Evolutionary conservation across 257 asterid species (phyloP), one percentile per base, ranked within the genome.

Genomic region (Leonotis leonurus): DNA sequence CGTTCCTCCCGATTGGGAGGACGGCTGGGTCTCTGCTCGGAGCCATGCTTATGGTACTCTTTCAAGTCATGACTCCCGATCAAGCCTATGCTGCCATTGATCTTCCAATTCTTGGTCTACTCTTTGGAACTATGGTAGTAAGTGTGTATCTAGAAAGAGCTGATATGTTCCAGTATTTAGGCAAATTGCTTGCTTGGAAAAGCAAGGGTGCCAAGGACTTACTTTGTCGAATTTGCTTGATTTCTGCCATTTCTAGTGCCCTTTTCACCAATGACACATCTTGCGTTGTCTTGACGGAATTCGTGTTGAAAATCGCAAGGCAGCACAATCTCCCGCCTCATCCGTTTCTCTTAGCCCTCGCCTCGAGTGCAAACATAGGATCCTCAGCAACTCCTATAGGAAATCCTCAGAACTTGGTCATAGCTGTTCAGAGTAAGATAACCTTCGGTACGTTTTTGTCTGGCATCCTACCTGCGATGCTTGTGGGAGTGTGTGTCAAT

Each of bases 1-100:
- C 99, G 1, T 81, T 89, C 65, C 33, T 92, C 52, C 99, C 99
- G 0, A 65, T 92, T 0, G 99, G 99, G 3, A 68, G 99, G 54
- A 92, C 95, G 0, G 99, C 99, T 4, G 99, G 99, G 4, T 92
- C 97, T 20, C 81, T 92, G n/a, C 78, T 92, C 3, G 99, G 97
- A 45, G 96, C 89, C 2, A 78, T 83, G 84, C 91, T 92, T 8
- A 92, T 92, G 96, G 97, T 89, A 6, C 69, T 92, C 33, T 87
- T 92, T 26, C 88, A 50, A 68, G 91, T 92, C 30, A 70, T 83
- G 37, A 80, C 89, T 10, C 99, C 99, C 0, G 95, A 89, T 61
- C 82, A 92, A 79, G 97, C 99, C 1, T 92, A 81, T 60, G 94
- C 83, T 6, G 93, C 99, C 3, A 83, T 92, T 43, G 97, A 89